Conservation (phyloP, 768 basidiomycete species). For the Suillus clintonianus region DNA sequence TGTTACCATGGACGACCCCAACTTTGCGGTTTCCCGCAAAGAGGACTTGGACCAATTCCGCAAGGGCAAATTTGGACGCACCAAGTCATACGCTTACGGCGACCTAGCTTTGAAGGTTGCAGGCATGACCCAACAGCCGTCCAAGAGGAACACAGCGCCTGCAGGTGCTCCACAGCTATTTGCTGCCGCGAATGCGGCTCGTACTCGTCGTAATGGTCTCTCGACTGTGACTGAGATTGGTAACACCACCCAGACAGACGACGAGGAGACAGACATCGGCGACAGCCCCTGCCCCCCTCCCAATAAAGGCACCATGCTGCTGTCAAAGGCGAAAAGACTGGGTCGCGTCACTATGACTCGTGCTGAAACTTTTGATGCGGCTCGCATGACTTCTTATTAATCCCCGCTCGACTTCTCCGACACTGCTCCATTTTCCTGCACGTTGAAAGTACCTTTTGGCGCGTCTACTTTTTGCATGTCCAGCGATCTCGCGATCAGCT, state of each 20-base stretch:
- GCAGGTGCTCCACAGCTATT: constrained; percentile 56
- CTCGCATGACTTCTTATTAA: constrained; percentile 51
- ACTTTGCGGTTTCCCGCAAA: constrained; percentile 73
- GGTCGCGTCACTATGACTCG: constrained; percentile 51
- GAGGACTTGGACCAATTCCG: constrained; percentile 93
- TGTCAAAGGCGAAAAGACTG: constrained; percentile 60
- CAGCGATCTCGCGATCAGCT: constrained; percentile 8
- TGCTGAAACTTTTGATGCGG: constrained; percentile 71
- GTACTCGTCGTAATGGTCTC: constrained; percentile 61
- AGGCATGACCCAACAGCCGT: constrained; percentile 38
- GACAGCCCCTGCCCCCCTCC: constrained; percentile 89
- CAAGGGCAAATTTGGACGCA: constrained; percentile 82
- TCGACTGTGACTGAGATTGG: constrained; percentile 69
- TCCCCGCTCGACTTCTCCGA: constrained; percentile 17
- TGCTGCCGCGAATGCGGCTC: constrained; percentile 69
- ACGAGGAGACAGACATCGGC: constrained; percentile 76
- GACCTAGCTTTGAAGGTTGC: constrained; percentile 54
- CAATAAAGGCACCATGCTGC: constrained; percentile 45
- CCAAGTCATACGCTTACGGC: constrained; percentile 93
- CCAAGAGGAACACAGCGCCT: constrained; percentile 71
- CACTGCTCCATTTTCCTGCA: neutral
- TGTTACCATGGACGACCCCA: constrained; percentile 94
- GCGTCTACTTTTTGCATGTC: neutral
- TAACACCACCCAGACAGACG: constrained; percentile 65
- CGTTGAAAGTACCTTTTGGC: constrained; percentile 4